Evolutionary conservation across 495 filamentous ascomycete genomes (phyloP).

Genomic region (Lasiosphaeris hirsuta): DNA sequence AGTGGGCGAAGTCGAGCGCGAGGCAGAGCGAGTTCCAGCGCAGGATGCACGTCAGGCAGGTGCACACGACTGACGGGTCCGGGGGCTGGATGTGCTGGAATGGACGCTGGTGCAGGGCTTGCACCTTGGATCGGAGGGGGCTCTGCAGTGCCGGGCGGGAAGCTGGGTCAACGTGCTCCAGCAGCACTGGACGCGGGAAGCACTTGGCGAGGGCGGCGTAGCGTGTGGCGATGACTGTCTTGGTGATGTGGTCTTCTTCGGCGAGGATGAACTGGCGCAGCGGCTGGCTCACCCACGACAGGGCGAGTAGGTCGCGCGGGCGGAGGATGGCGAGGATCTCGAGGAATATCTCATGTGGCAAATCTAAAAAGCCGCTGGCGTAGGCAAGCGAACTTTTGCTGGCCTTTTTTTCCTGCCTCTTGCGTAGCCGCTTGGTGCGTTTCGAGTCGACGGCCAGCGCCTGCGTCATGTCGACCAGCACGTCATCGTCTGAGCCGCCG

Average conservation of each 20-base stretch:
- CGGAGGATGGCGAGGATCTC: conserved; percentile 40
- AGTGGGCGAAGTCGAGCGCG: conserved; percentile 52
- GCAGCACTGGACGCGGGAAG: conserved; percentile 44
- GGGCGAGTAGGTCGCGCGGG: conserved; percentile 47
- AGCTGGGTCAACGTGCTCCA: conserved; percentile 37
- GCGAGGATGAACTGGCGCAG: conserved; percentile 38
- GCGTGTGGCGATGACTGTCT: conserved; percentile 36
- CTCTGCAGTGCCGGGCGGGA: conserved; percentile 32
- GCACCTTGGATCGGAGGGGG: conserved; percentile 34
- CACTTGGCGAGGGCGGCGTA: conserved; percentile 47
- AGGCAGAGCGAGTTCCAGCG: conserved; percentile 52
- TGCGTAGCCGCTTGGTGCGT: conserved; percentile 44
- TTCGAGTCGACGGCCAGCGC: conserved; percentile 46
- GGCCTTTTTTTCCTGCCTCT: conserved; percentile 39
- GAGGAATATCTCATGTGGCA: conserved; percentile 49
- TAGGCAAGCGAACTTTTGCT: conserved; percentile 9
- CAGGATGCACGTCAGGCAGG: conserved; percentile 50
- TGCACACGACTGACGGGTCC: conserved; percentile 42
- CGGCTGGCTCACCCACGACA: conserved; percentile 33
- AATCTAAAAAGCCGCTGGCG: conserved; percentile 30
- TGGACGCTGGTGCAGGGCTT: conserved; percentile 38
- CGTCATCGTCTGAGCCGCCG: not conserved
- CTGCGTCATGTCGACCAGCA: conserved; percentile 21
- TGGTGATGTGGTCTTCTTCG: conserved; percentile 39
- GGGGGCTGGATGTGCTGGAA: conserved; percentile 48